Base-by-base conservation (phyloP, 2,329 filamentous ascomycete species). In the Ascochyta lentis region DNA sequence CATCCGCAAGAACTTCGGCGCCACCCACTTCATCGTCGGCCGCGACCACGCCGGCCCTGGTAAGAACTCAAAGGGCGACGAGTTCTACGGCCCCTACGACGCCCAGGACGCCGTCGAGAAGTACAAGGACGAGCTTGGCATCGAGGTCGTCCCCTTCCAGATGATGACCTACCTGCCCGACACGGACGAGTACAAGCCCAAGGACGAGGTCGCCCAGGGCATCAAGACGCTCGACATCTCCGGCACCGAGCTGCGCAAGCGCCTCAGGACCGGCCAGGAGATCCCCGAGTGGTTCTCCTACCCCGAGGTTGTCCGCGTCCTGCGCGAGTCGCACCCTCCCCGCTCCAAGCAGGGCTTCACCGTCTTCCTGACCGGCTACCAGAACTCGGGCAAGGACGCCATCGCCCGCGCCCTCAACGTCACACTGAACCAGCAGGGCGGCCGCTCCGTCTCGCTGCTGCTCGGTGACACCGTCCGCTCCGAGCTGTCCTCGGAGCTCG, bases 251-350 rank as follows among this genome's bases (percentile, higher is more conserved):
- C 91, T 99, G 72, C 93, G 95, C 73, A 86, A 90, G 73, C 91
- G 95, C 70, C 88, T 99, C 63, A 89, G 90, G 72, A 96, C 90
- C 58, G 95, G 95, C 68, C 91, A 91, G 70, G 92, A 96, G 68
- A 99, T 99, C 69, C 95, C 95, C 67, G 92, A 96, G 79, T 99
- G 95, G 95, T 99, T 99, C 86, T 98, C 95, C 29, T 99, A 99
- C 84, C 94, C 95, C 60, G 95, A 99, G 82, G 95, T 99, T 68
- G 95, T 99, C 80, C 89, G 88, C 78, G 95, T 98, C 45, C 89
- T 99, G 60, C 89, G 95, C 71, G 93, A 99, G 82, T 96, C 94
- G 67, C 95, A 98, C 83, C 95, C 94, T 45, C 87, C 96, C 47
- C 90, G 95, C 66, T 88, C 86, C 69, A 86, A 89, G 73, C 96